phyloP scores from a whole-genome alignment of 2,329 filamentous ascomycete genomes.

The Pseudogymnoascus sp. region DNA sequence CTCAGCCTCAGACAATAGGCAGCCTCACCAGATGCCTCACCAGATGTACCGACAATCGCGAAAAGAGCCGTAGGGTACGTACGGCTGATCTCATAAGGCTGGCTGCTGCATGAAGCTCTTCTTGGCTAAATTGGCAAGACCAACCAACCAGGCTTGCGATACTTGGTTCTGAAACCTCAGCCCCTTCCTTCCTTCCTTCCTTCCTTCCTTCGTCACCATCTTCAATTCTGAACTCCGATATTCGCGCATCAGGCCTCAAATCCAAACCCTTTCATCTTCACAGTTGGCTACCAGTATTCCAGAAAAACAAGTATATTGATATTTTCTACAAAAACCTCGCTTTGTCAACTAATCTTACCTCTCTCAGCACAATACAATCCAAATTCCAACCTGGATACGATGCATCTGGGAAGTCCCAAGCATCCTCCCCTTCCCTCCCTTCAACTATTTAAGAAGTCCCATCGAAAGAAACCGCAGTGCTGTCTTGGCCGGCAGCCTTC shows the following conservation, averaged over 20 bases:
- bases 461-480: slow-evolving; percentile 34
- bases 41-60: background rate
- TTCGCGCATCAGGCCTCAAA: background rate
- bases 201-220: background rate
- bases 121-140: background rate
- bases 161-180: background rate
- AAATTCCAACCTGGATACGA: background rate
- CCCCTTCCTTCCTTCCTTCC: too few relatives aligned
- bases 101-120: background rate
- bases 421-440: background rate
- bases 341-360: background rate
- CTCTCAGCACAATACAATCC: background rate
- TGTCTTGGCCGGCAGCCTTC: slow-evolving; percentile 40
- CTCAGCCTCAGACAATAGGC: too few relatives aligned
- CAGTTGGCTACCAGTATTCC: background rate
- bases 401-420: background rate
- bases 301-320: background rate
- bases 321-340: background rate
- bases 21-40: background rate
- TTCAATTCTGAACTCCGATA: background rate
- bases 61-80: background rate
- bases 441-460: slow-evolving; percentile 18
- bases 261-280: background rate
- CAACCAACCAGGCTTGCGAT: background rate
- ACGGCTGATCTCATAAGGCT: background rate